Conservation (phyloP, 345 rosid species). For the Crucihimalaya himalaica region DNA sequence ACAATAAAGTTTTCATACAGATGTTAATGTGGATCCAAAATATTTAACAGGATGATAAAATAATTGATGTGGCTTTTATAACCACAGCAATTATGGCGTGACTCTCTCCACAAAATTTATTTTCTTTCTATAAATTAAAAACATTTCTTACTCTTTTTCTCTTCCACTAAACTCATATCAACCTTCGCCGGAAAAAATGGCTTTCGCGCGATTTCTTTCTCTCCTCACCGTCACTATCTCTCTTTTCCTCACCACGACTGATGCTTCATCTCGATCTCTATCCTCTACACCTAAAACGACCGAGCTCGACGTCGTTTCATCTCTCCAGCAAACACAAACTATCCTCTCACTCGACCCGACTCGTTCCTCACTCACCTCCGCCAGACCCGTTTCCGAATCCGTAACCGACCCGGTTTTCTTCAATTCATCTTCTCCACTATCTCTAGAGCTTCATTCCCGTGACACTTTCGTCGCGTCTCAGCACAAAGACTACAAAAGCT, state of each 20-base stretch:
- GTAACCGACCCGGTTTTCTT: conserved; percentile 29
- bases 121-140: conserved; percentile 26
- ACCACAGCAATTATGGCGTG: conserved; percentile 35
- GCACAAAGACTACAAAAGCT: conserved; percentile 59
- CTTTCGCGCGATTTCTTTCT: conserved; percentile 7
- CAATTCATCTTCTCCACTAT: conserved; percentile 45
- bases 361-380: conserved; percentile 29
- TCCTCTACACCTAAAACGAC: conserved; percentile 38
- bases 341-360: conserved; percentile 53
- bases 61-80: conserved; percentile 33
- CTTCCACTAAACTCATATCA: conserved; percentile 16
- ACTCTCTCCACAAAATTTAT: conserved; percentile 23
- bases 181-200: conserved; percentile 32
- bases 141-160: not conserved
- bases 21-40: conserved; percentile 8
- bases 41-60: not conserved
- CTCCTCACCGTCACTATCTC: conserved; percentile 31
- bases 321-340: conserved; percentile 53
- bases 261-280: conserved; percentile 46
- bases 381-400: conserved; percentile 19
- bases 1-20: no score
- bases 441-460: conserved; percentile 65
- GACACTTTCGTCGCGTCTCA: conserved; percentile 48
- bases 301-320: conserved; percentile 48
- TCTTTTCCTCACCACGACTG: conserved; percentile 15